Evolutionary conservation across 2,329 filamentous ascomycete species (phyloP), one percentile per base, ranked within the genome.

Genomic region (Exophiala xenobiotica): DNA sequence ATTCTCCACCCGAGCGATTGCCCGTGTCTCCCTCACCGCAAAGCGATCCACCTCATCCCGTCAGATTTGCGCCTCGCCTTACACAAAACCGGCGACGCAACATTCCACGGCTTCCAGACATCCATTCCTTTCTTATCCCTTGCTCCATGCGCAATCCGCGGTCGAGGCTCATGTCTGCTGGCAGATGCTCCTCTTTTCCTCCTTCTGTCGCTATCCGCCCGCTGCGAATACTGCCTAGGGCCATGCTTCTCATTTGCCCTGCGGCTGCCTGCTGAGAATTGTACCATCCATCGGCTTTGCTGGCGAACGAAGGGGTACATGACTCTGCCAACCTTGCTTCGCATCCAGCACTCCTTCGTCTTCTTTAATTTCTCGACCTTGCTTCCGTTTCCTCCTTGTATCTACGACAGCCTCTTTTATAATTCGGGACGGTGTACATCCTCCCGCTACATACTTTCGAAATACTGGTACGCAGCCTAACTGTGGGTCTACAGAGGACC

Each of bases 201-300:
- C 46, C 52, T 51, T 45, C 57, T 54, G 56, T 46, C 45, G 37
- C 49, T 53, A 51, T 56, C 49, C 58, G 55, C 46, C 53, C 43
- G 37, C 41, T 35, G 55, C 51, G 49, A 49, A 42, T 52, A 51
- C 53, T 50, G 49, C 44, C 53, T 56, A 42, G 49, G 52, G 56
- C 6, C 56, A 56, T 60, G 56, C 50, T 49, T 53, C 48, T 48
- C 49, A 56, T 50, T 57, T 59, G 59, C 57, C 56, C 56, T 57
- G 54, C 63, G 63, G 63, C 61, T 65, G 63, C 63, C 61, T 65
- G 62, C 63, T 63, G 62, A 61, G 54, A 59, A 49, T 54, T 58
- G 53, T 56, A 62, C 56, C 51, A 56, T n/a, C n/a, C n/a, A n/a
- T 52, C 41, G n/a, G 53, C 54, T 57, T 53, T 53, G 55, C 53